Evolutionary conservation across 2,329 filamentous ascomycete genomes (phyloP), one percentile per base, ranked within the genome.

Genomic region (Scytalidium sp.): DNA sequence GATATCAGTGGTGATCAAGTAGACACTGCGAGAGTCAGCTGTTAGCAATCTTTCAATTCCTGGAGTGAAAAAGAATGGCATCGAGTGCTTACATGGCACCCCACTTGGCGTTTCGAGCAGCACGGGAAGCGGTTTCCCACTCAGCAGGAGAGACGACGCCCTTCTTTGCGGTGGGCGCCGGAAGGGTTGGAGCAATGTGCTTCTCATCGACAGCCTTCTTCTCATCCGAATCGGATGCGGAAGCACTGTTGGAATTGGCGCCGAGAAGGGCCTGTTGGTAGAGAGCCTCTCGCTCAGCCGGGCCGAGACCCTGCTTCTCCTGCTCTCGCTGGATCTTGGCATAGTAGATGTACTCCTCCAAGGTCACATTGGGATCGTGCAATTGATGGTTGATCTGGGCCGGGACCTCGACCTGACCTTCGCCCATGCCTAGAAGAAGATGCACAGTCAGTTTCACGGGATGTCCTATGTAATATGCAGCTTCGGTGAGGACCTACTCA

Each of bases 101-200:
- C 63, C 69, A 68, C 1, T 68, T 68, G 1, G 74, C 75, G 0
- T 73, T 76, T 15, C 75, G 67, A 45, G 73, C 56, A 2, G 71
- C 70, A 17, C 75, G 68, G 23, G 68, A 69, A 2, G 74, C 74
- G 45, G 70, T 71, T 13, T 63, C 62, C 74, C 75, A 76, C 50
- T 78, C 75, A 5, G 69, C 66, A 11, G 69, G 63, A n/a, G n/a
- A n/a, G 2, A 57, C 61, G 27, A 71, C 13, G 15, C 32, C 32
- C 17, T n/a, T 6, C 11, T 36, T 15, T 15, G 32, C 11, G 17
- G 60, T 19, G 53, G 36, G 10, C 56, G 19, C 29, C 49, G 32
- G 11, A 45, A 19, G 47, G 27, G n/a, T 49, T 9, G 41, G 45
- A n/a, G 41, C 46, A 13, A 44, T 40, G 27, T 22, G 46, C 29